phyloP scores from a whole-genome alignment of 1,284 basidiomycete species.

The Cryptococcus sp. region DNA sequence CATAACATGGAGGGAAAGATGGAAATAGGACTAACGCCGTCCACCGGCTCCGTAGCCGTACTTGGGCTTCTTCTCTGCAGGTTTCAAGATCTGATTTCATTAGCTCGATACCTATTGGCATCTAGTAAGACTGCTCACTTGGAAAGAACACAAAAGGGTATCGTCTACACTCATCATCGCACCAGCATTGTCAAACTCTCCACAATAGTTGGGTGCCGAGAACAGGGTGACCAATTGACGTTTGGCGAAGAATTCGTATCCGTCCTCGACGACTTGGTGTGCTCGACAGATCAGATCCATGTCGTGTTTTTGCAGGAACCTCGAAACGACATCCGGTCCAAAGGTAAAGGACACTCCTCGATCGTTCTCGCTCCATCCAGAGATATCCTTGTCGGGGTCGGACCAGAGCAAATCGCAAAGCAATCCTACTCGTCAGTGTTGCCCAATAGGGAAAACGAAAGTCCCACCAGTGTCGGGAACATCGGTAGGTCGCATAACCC shows the following conservation, averaged over 20 bases:
- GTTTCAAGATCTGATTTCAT: slow-evolving; percentile 83
- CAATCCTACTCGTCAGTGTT: slow-evolving; percentile 55
- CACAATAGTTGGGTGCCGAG: slow-evolving; percentile 96
- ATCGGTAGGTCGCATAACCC: slow-evolving; percentile 98
- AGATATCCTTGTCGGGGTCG: slow-evolving; percentile 98
- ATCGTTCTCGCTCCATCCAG: slow-evolving; percentile 99
- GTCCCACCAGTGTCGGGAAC: slow-evolving; percentile 90
- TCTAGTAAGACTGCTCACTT: slow-evolving; percentile 55
- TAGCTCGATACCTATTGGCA: neutral
- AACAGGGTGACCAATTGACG: slow-evolving; percentile 95
- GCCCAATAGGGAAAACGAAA: too few relatives aligned
- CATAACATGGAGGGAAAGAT: neutral
- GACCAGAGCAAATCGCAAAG: slow-evolving; percentile 98
- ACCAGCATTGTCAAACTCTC: slow-evolving; percentile 97
- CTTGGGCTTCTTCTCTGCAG: slow-evolving; percentile 86
- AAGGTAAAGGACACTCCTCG: slow-evolving; percentile 84
- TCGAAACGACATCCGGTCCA: slow-evolving; percentile 93
- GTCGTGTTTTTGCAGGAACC: slow-evolving; percentile 98
- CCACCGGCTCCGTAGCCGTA: slow-evolving; percentile 41
- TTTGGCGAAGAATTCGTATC: slow-evolving; percentile 99
- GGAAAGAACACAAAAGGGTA: slow-evolving; percentile 96
- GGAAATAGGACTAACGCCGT: slow-evolving; percentile 38
- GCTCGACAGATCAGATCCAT: slow-evolving; percentile 99
- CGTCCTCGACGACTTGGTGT: slow-evolving; percentile 98
- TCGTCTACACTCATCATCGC: slow-evolving; percentile 99